A percentile compares a stretch with the other conserved stretches of the same genome.
Conservation (phyloP, 1,139 yeast genomes). For the Candida sp. region DNA sequence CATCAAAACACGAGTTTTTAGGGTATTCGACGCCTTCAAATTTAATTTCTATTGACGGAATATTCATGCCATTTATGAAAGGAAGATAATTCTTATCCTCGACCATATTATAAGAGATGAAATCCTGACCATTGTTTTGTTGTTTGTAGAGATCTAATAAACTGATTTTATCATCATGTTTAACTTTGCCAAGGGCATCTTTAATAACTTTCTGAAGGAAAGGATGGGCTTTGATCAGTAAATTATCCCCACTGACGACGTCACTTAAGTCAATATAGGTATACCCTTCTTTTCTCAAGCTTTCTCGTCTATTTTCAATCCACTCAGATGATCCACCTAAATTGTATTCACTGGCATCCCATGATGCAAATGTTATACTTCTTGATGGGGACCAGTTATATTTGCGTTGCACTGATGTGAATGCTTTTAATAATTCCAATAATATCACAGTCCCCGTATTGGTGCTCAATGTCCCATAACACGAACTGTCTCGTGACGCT, state of each 20-base stretch:
- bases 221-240: slow-evolving; percentile 68
- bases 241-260: slow-evolving; percentile 59
- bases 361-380: slow-evolving; percentile 78
- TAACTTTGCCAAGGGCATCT: slow-evolving; percentile 37
- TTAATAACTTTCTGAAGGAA: slow-evolving; percentile 46
- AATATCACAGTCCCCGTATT: slow-evolving; percentile 75
- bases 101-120: slow-evolving; percentile 37
- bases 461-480: slow-evolving; percentile 72
- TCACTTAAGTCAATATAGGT: slow-evolving; percentile 78
- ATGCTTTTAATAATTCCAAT: slow-evolving; percentile 66
- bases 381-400: slow-evolving; percentile 84
- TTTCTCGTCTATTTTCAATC: slow-evolving; percentile 56
- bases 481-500: slow-evolving; percentile 76
- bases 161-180: slow-evolving; percentile 10
- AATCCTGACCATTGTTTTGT: slow-evolving; percentile 22
- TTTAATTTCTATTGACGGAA: slow-evolving; percentile 65
- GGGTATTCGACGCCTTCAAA: slow-evolving; percentile 50
- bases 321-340: slow-evolving; percentile 84
- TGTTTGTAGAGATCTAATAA: slow-evolving; percentile 26
- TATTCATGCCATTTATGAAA: slow-evolving; percentile 58
- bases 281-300: slow-evolving; percentile 58
- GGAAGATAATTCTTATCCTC: slow-evolving; percentile 69
- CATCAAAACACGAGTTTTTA: slow-evolving; percentile 63
- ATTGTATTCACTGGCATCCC: slow-evolving; percentile 83
- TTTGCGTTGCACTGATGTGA: slow-evolving; percentile 63